phyloP scores from a whole-genome alignment of 78 protist genomes.

The Dictyostelium purpureum region DNA sequence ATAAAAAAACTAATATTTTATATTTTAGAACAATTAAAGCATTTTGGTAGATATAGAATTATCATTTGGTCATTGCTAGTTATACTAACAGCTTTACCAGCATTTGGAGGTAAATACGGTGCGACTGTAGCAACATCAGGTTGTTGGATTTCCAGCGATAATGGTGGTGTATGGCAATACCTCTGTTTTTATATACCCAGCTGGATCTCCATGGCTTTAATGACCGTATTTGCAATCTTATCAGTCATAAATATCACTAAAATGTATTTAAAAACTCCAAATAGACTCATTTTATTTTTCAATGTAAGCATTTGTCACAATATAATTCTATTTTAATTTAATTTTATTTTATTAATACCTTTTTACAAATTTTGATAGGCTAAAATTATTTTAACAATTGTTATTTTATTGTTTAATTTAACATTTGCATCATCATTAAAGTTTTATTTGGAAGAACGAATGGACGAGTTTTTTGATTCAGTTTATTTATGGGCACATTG shows the following conservation, averaged over 20 bases:
- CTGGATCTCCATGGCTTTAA: not conserved
- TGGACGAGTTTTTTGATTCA: not conserved
- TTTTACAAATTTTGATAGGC: not conserved
- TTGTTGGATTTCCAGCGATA: conserved; percentile 31
- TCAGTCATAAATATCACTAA: not conserved
- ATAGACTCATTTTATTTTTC: not conserved
- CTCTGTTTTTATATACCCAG: conserved; percentile 10
- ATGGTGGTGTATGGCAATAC: conserved; percentile 20
- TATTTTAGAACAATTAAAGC: not conserved
- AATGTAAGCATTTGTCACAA: conserved; percentile 26
- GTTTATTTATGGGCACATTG: not conserved
- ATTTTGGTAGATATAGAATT: not conserved
- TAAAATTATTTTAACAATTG: conserved; percentile 2
- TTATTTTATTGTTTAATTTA: conserved; percentile 18
- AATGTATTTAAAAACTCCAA: conserved; percentile 14
- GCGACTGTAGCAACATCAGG: not conserved
- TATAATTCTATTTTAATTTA: not conserved
- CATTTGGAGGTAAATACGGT: not conserved
- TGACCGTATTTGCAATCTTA: not conserved
- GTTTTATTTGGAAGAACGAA: not conserved
- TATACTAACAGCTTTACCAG: not conserved
- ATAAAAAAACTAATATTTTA: not conserved
- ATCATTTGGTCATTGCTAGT: not conserved
- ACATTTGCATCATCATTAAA: conserved; percentile 15
- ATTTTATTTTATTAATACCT: not conserved